Base-by-base conservation (phyloP, 148 eudicot genomes). In the Camellia granthamiana region DNA sequence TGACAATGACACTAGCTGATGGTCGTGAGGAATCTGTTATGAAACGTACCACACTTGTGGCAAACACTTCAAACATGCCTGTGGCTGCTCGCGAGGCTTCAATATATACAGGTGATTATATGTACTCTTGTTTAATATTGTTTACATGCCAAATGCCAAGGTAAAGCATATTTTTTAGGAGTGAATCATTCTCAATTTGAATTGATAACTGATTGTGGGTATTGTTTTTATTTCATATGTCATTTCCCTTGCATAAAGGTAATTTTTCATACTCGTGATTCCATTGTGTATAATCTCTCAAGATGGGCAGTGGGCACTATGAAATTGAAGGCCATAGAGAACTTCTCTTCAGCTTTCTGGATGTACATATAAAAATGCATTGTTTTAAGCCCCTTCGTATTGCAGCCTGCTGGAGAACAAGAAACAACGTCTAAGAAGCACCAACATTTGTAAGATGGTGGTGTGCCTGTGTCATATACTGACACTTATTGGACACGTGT, bases 61-160 rank as follows among this genome's bases (percentile, higher is more conserved):
- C 99, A 60, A 96, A 96, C 81, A 96, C 99, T 79, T 96, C 99
- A 68, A 96, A 96, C 89, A 96, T 96, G 99, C 99, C 98, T 38
- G 99, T 96, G 91, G 99, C 99, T 85, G 99, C 99, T 64, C 99
- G 99, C 81, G 99, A 96, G 89, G 99, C 99, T 69, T 96, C 99
- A 87, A 93, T 96, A 68, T 93, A 96, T 87, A 96, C 99, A 81
- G 98, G 98, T 91, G 74, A 72, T 23, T n/a, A 71, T 18, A 46
- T 55, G 55, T 68, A 0, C 63, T 83, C 15, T 38, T 54, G 15
- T 61, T 72, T 21, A 44, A 18, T 73, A 9, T 12, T 65, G 8
- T 77, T 47, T 23, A 13, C n/a, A 19, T 19, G 68, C 69, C 79
- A 76, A 63, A 21, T 43, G 12, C 81, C 56, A 84, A 94, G 92